Percentiles rank a stretch among this genome's conserved stretches.
Conservation (phyloP, 2,329 filamentous ascomycete species). For the Dryadomyces quercus-mongolicae region DNA sequence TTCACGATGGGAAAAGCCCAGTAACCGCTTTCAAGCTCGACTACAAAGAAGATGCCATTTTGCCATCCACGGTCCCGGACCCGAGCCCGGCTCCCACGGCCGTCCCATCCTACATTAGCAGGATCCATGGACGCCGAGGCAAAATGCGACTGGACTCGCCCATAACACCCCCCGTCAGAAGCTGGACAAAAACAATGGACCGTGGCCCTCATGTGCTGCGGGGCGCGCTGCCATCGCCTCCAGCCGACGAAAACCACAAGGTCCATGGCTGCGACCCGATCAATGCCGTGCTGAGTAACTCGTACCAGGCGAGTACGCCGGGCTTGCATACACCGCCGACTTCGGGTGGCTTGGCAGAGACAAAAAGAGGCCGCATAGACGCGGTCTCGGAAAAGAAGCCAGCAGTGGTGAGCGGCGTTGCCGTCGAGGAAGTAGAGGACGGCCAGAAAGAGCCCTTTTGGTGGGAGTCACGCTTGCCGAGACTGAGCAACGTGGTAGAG, state of each 20-base stretch:
- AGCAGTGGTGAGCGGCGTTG: neutral
- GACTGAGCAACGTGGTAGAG: neutral
- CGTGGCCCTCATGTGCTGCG: neutral
- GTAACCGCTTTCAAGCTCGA: neutral
- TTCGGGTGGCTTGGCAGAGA: neutral
- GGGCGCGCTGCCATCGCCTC: neutral
- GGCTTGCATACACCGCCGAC: neutral
- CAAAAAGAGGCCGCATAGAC: too few relatives aligned
- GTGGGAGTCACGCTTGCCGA: neutral
- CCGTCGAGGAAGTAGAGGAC: neutral
- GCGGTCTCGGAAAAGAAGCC: neutral
- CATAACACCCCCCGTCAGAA: neutral
- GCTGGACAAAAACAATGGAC: neutral
- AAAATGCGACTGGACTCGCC: neutral
- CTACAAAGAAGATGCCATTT: neutral
- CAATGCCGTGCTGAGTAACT: neutral
- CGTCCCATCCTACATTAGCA: neutral
- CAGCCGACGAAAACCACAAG: neutral
- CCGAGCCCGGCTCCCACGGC: conserved; percentile 17
- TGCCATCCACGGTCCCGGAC: conserved; percentile 22
- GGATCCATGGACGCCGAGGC: neutral
- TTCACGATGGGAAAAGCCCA: neutral
- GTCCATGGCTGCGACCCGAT: neutral
- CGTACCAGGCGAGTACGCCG: too few relatives aligned
- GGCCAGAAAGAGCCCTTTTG: neutral